These are phyloP conservation scores for Corrigiola litoralis DNA, from an alignment of 179 eudicot species.

Conservation along the genomic window DNA sequence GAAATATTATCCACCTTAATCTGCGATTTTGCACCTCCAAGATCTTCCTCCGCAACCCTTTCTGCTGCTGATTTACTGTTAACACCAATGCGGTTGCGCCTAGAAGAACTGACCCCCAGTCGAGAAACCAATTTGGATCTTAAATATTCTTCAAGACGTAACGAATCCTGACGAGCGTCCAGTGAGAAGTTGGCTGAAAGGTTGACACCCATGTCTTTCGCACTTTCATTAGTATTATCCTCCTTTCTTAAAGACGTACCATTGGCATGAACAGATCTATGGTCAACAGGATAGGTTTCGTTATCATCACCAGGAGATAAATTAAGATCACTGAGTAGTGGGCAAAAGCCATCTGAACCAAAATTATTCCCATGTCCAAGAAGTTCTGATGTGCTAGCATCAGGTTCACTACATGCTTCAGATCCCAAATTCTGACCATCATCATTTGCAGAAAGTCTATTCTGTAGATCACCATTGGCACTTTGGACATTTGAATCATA, in stretches of 20 bases:
- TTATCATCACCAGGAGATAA: slow-evolving; percentile 47
- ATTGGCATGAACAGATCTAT: slow-evolving; percentile 26
- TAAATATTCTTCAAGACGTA: slow-evolving; percentile 61
- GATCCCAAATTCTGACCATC: slow-evolving; percentile 37
- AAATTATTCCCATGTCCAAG: slow-evolving; percentile 29
- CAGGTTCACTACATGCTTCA: slow-evolving; percentile 59
- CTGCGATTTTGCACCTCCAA: slow-evolving; percentile 21
- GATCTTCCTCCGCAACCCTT: slow-evolving; percentile 29
- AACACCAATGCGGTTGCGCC: slow-evolving; percentile 24
- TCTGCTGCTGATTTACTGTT: slow-evolving; percentile 24
- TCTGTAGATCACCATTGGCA: slow-evolving; percentile 34
- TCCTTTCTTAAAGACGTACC: slow-evolving; percentile 22
- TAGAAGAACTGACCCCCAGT: slow-evolving; percentile 30
- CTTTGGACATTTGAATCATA: slow-evolving; percentile 36
- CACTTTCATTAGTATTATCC: slow-evolving; percentile 17
- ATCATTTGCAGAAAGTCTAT: slow-evolving; percentile 26
- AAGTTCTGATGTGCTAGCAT: slow-evolving; percentile 48
- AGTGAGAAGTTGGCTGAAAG: slow-evolving; percentile 12
- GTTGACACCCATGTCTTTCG: slow-evolving; percentile 23
- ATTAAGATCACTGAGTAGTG: slow-evolving; percentile 38
- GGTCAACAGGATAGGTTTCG: slow-evolving; percentile 30
- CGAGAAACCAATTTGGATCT: slow-evolving; percentile 70
- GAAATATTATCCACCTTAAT: slow-evolving; percentile 8
- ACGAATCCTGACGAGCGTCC: slow-evolving; percentile 45
- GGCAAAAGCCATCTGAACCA: slow-evolving; percentile 29